Evolutionary conservation across 129 eudicot species (phyloP), one percentile per base, ranked within the genome.

Genomic region (Cynara cardunculus): DNA sequence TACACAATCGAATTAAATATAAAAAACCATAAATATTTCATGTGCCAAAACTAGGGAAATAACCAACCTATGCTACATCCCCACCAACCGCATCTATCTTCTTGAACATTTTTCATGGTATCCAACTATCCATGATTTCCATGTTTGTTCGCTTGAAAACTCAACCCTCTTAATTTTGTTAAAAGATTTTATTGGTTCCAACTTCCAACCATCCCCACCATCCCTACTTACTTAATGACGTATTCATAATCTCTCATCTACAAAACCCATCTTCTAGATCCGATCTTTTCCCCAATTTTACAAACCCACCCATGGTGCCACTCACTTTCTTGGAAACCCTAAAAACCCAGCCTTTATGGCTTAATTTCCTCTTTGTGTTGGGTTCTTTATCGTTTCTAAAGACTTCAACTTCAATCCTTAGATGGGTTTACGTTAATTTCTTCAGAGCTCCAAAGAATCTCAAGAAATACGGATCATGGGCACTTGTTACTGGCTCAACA

Each of bases 381-480:
- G 96, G 94, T n/a, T 75, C 84, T 46, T 24, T 90, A 14, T 78
- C 87, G 0, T 78, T 89, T 67, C 76, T 84, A 22, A 88, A 78
- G 61, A 73, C 83, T 75, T 85, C 80, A n/a, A 68, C 90, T 74
- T 83, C 89, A 10, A 61, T 89, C 62, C 85, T 95, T 83, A 89
- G 56, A 28, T 95, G 97, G 96, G 94, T 86, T 53, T 95, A 90
- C 76, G 85, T 92, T 65, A 86, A 89, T 90, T 94, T 94, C 86
- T 73, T 94, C 71, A 85, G 98, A 86, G 90, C 96, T 37, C 27
- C 89, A 7, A 94, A 94, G 76, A 87, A 94, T 81, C 89, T 94
- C 76, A 94, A 91, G 88, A 91, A 94, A 81, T 92, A 94, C 78
- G 98, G 98, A 44, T 91, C 98, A 0, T 94, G 98, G 98, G 97